A percentile compares a stretch with the other conserved stretches of the same genome.
These are phyloP conservation scores for Rhodotorula sp. DNA, from an alignment of 1,284 basidiomycete genomes.

Conservation along the genomic window DNA sequence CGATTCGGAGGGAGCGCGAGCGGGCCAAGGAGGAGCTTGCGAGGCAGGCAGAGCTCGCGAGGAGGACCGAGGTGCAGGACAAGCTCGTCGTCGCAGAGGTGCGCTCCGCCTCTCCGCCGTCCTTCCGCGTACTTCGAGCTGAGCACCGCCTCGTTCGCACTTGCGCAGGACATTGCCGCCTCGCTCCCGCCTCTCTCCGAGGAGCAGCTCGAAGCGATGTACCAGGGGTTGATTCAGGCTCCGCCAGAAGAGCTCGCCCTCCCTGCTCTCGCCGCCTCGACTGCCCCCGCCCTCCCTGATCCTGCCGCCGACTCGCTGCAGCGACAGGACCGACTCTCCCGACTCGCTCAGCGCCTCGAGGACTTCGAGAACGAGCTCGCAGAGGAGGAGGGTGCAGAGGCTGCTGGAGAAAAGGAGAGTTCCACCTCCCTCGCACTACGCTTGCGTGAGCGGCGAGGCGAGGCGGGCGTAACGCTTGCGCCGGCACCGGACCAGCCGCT, in stretches of 20 bases:
- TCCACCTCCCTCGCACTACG: slow-evolving; percentile 8
- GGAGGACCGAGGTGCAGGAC: background rate
- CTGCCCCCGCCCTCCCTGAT: slow-evolving; percentile 22
- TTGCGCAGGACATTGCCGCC: slow-evolving; percentile 22
- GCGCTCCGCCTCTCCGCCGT: background rate
- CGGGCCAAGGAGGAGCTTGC: background rate
- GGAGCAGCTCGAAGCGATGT: slow-evolving; percentile 34
- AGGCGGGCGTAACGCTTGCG: background rate
- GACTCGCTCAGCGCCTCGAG: slow-evolving; percentile 23
- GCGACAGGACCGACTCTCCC: slow-evolving; percentile 22
- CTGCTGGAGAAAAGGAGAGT: background rate
- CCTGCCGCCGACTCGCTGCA: slow-evolving; percentile 5
- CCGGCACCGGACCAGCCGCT: background rate
- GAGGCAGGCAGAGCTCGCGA: background rate
- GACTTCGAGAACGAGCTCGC: slow-evolving; percentile 16
- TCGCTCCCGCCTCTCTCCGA: slow-evolving; percentile 23
- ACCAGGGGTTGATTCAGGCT: slow-evolving; percentile 25
- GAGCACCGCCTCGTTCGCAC: background rate
- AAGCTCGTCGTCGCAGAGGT: background rate
- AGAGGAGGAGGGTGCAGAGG: slow-evolving; percentile 2
- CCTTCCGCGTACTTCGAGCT: background rate
- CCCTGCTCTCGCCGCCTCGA: slow-evolving; percentile 13
- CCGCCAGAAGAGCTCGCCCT: slow-evolving; percentile 23
- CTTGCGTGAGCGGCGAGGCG: background rate
- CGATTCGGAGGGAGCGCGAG: slow-evolving; percentile 2